phyloP scores from a whole-genome alignment of 371 early-diverging fungal genomes.

The Mucor sp. region DNA sequence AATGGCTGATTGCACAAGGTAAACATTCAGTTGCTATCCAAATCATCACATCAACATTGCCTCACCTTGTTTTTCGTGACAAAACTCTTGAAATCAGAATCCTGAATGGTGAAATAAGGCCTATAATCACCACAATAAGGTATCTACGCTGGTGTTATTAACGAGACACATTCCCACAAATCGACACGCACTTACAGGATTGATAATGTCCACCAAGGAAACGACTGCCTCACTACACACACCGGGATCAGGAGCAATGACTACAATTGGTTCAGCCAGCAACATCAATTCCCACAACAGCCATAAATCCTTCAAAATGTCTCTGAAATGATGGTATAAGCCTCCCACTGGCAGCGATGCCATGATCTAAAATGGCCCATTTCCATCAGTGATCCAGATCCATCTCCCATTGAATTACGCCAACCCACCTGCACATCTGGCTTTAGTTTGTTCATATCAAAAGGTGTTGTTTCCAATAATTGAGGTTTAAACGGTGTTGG shows the following conservation, averaged over 20 bases:
- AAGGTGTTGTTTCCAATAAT: constrained; percentile 76
- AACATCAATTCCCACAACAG: constrained; percentile 93
- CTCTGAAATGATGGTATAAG: constrained; percentile 80
- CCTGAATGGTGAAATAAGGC: constrained; percentile 97
- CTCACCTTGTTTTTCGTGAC: constrained; percentile 64
- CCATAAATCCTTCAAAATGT: constrained; percentile 84
- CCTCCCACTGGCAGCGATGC: constrained; percentile 69
- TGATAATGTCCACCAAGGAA: constrained; percentile 88
- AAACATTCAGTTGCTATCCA: neutral
- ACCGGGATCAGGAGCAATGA: constrained; percentile 87
- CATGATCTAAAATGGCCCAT: constrained; percentile 51
- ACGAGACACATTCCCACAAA: neutral
- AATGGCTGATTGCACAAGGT: constrained; percentile 55
- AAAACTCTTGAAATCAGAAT: constrained; percentile 84
- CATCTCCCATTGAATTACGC: neutral
- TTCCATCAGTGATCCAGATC: neutral
- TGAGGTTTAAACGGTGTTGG: constrained; percentile 80
- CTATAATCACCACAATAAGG: constrained; percentile 95
- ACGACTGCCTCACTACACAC: constrained; percentile 85
- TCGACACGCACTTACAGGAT: constrained; percentile 69
- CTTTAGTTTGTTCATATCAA: constrained; percentile 67
- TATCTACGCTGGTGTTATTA: constrained; percentile 49
- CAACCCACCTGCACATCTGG: constrained; percentile 63
- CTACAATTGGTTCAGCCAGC: constrained; percentile 90
- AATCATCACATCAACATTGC: neutral